Evolutionary conservation across 2,329 filamentous ascomycete genomes (phyloP), one percentile per base, ranked within the genome.

Genomic region (Aspergillus uvarum): DNA sequence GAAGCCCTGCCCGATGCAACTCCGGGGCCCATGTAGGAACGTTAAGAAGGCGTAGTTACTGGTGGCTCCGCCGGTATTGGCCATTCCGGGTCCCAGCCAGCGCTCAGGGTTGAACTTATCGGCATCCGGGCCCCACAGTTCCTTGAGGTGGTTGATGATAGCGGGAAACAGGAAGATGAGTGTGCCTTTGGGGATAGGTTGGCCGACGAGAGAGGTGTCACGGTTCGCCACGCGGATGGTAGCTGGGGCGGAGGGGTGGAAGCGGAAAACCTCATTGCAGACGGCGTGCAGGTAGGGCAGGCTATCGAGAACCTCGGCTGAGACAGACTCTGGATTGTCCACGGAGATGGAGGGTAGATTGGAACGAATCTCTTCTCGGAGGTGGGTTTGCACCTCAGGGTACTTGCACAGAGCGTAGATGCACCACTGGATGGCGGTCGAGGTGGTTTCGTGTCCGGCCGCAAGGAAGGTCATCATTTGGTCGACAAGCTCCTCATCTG

Each of bases 401-500:
- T 91, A 76, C 21, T 82, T 81, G 66, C 85, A 85, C n/a, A 95
- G 83, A 48, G 88, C 78, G 70, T 92, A 90, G 7, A 87, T 76
- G 3, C 88, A 84, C 89, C 90, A 94, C n/a, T 87, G 89, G 71
- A 95, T 81, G 19, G 90, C 83, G 1, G 87, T 84, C 1, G 91
- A 86, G 0, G 90, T 93, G 1, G 91, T 94, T 76, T 94, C 90
- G 73, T 94, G 91, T 22, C 88, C 89, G 0, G 92, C 92, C 0
- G 89, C 89, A 5, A 96, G 84, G 79, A 96, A 95, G 0, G 91
- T 96, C 90, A 96, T 95, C 72, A 95, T 84, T 76, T 96, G 92
- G 73, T 95, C 89, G 38, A 92, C 85, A n/a, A 96, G 84, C 61
- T 91, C 87, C 52, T 92, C 89, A 63, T 95, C 90, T 12, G 79